Conservation (phyloP, 441 rosid species). For the Omphalea diandra region DNA sequence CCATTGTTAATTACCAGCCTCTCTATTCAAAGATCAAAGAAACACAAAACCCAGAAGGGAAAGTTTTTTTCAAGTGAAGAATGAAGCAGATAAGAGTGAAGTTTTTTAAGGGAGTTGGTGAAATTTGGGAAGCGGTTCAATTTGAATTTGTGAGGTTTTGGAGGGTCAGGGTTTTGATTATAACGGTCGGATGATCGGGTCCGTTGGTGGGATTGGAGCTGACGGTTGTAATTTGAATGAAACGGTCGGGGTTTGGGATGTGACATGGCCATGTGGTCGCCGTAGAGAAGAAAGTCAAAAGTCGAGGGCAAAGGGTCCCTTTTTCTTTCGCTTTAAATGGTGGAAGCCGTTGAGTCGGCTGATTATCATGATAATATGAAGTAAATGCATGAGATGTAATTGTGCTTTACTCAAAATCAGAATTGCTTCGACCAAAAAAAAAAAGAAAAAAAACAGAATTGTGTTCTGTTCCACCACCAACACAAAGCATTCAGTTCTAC, state of each 20-base stretch:
- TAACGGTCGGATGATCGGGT: constrained; percentile 52
- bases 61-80: constrained; percentile 6
- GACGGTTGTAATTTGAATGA: constrained; percentile 26
- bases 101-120: constrained; percentile 7
- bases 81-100: not conserved
- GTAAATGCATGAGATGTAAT: no score
- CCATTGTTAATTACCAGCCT: constrained; percentile 37
- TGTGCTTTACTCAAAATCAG: no score
- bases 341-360: constrained; percentile 13
- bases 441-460: no score
- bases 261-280: constrained; percentile 19
- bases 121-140: constrained; percentile 22
- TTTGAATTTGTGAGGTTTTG: constrained; percentile 32
- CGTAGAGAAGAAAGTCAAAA: constrained; percentile 29
- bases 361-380: not conserved
- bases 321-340: constrained; percentile 7
- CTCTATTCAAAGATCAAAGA: not conserved
- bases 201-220: constrained; percentile 40
- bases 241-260: constrained; percentile 47
- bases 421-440: no score
- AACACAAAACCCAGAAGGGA: not conserved
- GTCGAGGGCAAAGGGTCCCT: not conserved
- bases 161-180: not conserved
- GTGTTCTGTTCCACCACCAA: no score
- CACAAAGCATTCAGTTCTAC: no score